A percentile compares a stretch with the other conserved stretches of the same genome.
phyloP scores from a whole-genome alignment of 2,329 filamentous ascomycete genomes.

The Penicillium janthinellum region DNA sequence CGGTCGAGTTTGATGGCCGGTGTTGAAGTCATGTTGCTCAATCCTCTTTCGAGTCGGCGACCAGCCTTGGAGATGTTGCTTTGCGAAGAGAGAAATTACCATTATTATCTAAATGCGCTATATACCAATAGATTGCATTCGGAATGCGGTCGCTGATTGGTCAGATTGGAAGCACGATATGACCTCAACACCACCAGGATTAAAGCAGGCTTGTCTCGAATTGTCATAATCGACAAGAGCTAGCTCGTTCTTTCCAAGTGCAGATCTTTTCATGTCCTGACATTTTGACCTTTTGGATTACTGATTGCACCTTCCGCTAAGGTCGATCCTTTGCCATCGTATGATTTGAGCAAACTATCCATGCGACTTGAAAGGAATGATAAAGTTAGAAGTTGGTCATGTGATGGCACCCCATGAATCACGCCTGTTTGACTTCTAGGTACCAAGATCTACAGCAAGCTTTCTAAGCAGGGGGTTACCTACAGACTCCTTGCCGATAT shows the following conservation, averaged over 20 bases:
- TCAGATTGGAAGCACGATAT: background rate
- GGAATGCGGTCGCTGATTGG: background rate
- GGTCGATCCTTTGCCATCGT: background rate
- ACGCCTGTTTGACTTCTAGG: background rate
- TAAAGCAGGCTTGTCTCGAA: background rate
- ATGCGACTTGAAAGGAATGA: too few species aligned
- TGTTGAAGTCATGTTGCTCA: background rate
- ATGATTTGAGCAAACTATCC: background rate
- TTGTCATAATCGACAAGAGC: background rate
- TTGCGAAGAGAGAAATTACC: too few species aligned
- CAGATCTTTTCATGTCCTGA: background rate
- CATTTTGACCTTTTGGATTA: background rate
- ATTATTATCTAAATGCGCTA: background rate
- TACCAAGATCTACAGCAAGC: too few species aligned
- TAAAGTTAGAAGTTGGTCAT: background rate
- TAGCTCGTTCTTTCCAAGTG: background rate
- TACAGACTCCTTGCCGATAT: too few species aligned
- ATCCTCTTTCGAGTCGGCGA: background rate
- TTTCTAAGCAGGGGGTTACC: too few species aligned
- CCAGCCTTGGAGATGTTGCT: too few species aligned
- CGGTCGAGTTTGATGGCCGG: slow-evolving; percentile 6
- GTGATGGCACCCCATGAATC: background rate
- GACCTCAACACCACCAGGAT: background rate
- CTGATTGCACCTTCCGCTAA: background rate
- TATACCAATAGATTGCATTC: background rate